Evolutionary conservation across 2,329 filamentous ascomycete genomes (phyloP).

Genomic region (Hypoxylon sp.): DNA sequence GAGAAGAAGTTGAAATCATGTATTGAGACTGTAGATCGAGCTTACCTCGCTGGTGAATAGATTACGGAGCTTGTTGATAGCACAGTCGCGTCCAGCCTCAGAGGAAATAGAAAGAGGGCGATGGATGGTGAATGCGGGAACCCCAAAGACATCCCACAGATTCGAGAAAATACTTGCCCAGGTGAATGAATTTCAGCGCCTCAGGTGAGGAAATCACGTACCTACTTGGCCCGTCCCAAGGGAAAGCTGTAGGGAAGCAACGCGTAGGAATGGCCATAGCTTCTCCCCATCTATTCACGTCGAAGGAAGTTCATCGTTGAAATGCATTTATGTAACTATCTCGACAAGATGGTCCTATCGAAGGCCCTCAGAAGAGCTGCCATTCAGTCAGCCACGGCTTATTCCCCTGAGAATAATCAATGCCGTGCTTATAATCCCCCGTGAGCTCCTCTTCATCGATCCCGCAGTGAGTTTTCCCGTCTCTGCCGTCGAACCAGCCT

Average conservation of each 20-base stretch:
- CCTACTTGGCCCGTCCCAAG: too few species aligned
- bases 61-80: too few species aligned
- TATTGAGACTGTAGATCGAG: too few species aligned
- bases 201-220: background rate
- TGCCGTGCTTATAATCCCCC: constrained; percentile 74
- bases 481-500: constrained; percentile 81
- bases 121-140: too few species aligned
- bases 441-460: constrained; percentile 81
- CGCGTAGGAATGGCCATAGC: background rate
- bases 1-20: too few species aligned
- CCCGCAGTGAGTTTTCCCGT: constrained; percentile 80
- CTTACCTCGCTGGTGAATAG: too few species aligned
- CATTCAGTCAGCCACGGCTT: constrained; percentile 64
- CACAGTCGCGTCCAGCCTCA: too few species aligned
- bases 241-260: background rate
- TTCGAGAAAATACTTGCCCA: background rate
- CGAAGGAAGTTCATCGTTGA: background rate
- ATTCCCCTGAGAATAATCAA: constrained; percentile 62
- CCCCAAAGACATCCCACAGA: too few species aligned
- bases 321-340: background rate
- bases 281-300: background rate
- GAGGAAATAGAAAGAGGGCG: too few species aligned
- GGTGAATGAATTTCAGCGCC: background rate
- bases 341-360: background rate
- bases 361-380: constrained; percentile 48